Base-by-base conservation (phyloP, 352 stramenopile genomes). In the Globisporangium heterothallicum region DNA sequence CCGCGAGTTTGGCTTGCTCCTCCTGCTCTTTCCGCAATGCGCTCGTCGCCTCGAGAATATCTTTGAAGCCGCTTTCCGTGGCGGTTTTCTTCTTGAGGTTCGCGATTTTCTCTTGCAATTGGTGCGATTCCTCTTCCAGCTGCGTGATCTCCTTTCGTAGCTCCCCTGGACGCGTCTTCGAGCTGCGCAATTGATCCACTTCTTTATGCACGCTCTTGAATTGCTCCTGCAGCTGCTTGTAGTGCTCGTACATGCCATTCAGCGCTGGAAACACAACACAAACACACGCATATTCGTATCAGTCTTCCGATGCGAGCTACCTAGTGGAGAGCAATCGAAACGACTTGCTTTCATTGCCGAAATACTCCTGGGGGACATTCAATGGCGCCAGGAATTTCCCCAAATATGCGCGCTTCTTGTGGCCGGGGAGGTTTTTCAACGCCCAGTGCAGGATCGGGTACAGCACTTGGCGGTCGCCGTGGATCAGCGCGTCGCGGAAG, bases 361-460 rank as follows among this genome's bases (percentile, higher is more conserved):
- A 83, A 57, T 95, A 97, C 53, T 98, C 94, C 63, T 92, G 68
- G 14, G 95, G 95, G 6, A 98, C 80, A 45, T 97, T 90, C 18
- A 98, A 60, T 6, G 89, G 92, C 38, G 93, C 81, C 18, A 98
- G 72, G 68, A 93, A 98, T 2, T 76, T 77, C 1, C 88, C 89
- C 3, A 98, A 64, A 63, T 98, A 98, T 5, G 90, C 88, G 22
- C 94, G 78, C 64, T 97, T 98, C 63, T 95, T 87, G 53, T 98
- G 80, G 22, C 74, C 69, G 7, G 79, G 58, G 9, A 97, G 78
- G 26, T 81, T 81, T 47, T 87, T 89, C 22, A 98, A 78, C 9
- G 86, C 71, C 85, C 92, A 98, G 70, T 98, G 78, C 32, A 98
- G 72, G 24, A 97, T 79, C 16, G 78, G 82, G 58, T 98, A 97